phyloP scores from a whole-genome alignment of 805 yeast species.

The Candida nonsorbophila region DNA sequence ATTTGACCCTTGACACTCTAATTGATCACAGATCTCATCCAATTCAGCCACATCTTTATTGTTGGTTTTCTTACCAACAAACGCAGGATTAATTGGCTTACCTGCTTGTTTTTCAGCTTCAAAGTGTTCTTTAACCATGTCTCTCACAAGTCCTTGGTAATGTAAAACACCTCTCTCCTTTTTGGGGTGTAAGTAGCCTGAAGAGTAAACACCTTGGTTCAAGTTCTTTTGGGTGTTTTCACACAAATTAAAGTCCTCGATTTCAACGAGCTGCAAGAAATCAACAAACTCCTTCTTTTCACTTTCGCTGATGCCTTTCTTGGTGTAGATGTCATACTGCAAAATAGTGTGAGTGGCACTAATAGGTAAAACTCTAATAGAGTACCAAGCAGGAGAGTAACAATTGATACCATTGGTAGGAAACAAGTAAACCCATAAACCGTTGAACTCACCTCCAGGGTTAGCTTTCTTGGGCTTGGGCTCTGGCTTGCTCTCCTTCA shows the following conservation, averaged over 20 bases:
- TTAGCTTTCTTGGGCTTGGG: constrained; percentile 29
- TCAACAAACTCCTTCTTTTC: constrained; percentile 59
- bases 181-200: constrained; percentile 55
- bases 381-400: constrained; percentile 64
- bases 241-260: constrained; percentile 51
- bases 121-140: constrained; percentile 54
- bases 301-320: constrained; percentile 49
- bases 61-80: constrained; percentile 33
- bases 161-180: constrained; percentile 56
- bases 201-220: constrained; percentile 53
- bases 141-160: constrained; percentile 50
- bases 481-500: constrained; percentile 8
- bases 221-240: constrained; percentile 56
- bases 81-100: constrained; percentile 47
- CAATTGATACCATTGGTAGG: constrained; percentile 61
- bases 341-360: constrained; percentile 49
- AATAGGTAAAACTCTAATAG: constrained; percentile 54
- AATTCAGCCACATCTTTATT: constrained; percentile 42
- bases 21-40: constrained; percentile 43
- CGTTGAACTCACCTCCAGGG: constrained; percentile 59
- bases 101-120: constrained; percentile 42
- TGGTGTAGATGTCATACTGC: constrained; percentile 57
- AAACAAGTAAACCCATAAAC: constrained; percentile 57
- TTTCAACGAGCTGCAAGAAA: constrained; percentile 55
- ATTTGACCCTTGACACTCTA: constrained; percentile 46